phyloP scores from a whole-genome alignment of 345 rosid species.

The Linum usitatissimum region DNA sequence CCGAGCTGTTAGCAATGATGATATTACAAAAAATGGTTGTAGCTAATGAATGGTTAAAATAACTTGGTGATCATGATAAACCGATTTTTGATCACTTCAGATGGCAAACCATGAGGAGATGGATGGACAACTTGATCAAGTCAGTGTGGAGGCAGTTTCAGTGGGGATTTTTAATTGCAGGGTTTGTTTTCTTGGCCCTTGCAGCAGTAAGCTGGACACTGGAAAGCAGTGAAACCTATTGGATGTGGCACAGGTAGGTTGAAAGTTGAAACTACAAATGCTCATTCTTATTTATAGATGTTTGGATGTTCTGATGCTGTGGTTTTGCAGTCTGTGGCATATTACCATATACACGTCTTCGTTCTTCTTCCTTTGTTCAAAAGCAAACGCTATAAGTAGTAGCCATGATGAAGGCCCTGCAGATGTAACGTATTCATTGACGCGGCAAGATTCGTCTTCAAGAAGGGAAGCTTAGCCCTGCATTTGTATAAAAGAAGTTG shows the following conservation, averaged over 20 bases:
- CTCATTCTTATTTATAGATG: background rate
- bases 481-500: background rate
- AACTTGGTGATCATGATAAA: background rate
- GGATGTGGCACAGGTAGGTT: conserved; percentile 95
- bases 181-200: conserved; percentile 48
- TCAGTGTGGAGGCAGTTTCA: conserved; percentile 45
- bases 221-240: conserved; percentile 74
- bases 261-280: background rate
- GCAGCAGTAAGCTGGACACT: conserved; percentile 77
- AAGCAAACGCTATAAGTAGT: conserved; percentile 29
- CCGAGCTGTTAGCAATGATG: background rate
- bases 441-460: conserved; percentile 53
- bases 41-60: background rate
- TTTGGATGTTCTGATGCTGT: conserved; percentile 7
- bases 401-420: conserved; percentile 20
- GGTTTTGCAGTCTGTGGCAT: conserved; percentile 72
- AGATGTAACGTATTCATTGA: conserved; percentile 40
- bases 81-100: conserved; percentile 18
- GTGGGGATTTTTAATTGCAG: conserved; percentile 61
- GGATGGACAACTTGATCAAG: conserved; percentile 48
- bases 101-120: conserved; percentile 33
- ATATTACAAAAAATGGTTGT: background rate
- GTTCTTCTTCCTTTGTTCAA: conserved; percentile 91
- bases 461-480: conserved; percentile 18
- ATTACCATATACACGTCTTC: conserved; percentile 67